Base-by-base conservation (phyloP, 805 yeast genomes). In the Schwanniomyces sp. region DNA sequence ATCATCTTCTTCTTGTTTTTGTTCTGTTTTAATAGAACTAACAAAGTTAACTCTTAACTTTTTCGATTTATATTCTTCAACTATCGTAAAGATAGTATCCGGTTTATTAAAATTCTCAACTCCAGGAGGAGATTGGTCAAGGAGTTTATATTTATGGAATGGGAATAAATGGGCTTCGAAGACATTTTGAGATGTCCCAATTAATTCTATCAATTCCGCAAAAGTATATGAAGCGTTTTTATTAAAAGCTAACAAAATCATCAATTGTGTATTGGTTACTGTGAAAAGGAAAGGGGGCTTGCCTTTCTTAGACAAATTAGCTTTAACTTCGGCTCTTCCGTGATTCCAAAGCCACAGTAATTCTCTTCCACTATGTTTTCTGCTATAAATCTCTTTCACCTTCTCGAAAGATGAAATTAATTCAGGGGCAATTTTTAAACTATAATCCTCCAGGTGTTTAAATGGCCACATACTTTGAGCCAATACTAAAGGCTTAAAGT, bases 311-410 rank as follows among this genome's bases (percentile, higher is more conserved):
- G 92, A 80, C 52, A 91, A 78, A 62, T 89, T 87, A 9, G 96
- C 96, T 66, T 85, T 88, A 48, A 94, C 69, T 64, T 94, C 99
- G 50, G 95, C 94, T 65, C 92, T 86, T 41, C 96, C 89, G 62
- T 89, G 82, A 58, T 90, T 86, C 97, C 97, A 94, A 50, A 92
- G 79, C 99, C 99, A 94, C 61, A 88, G 87, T 57, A 94, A 79
- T 53, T 89, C 84, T 66, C 98, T 80, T 10, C 97, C 97, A 52
- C 75, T 81, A 66, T 92, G 97, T 58, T 86, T 85, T 30, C 76
- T 72, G 38, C 80, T 75, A 66, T 92, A 95, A 50, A 87, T 76
- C 36, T 79, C 76, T 47, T 83, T 83, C 46, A 92, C 82, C 45
- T 80, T 80, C 45, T 84, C 81, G 57, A 85, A 81, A 1, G 95